Evolutionary conservation across 768 basidiomycete species (phyloP).

Genomic region (Kwoniella newhampshirensis): DNA sequence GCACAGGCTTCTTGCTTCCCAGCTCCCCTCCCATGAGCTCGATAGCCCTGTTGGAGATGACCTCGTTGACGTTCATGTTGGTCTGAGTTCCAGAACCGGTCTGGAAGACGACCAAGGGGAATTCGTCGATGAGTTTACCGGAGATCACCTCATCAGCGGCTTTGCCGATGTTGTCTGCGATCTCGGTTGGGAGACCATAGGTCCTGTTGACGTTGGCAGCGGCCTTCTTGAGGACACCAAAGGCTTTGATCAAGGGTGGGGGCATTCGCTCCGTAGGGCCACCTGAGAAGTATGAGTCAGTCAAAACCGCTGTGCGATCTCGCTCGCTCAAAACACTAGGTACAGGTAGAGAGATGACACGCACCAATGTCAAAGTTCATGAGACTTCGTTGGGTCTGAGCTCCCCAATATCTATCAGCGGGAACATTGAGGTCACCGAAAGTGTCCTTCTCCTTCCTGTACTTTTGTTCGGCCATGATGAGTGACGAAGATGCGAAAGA

Average conservation of each 20-base stretch:
- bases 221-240: slow-evolving; percentile 95
- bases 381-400: slow-evolving; percentile 94
- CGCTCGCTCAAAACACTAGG: neutral
- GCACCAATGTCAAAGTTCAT: slow-evolving; percentile 96
- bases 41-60: slow-evolving; percentile 97
- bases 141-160: slow-evolving; percentile 98
- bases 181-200: slow-evolving; percentile 85
- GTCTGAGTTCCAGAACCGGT: slow-evolving; percentile 98
- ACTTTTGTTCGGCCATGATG: slow-evolving; percentile 54
- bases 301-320: no score
- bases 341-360: no score
- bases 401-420: slow-evolving; percentile 90
- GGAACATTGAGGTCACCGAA: slow-evolving; percentile 93
- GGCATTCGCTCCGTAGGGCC: slow-evolving; percentile 91
- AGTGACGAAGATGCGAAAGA: slow-evolving; percentile 21
- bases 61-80: slow-evolving; percentile 99
- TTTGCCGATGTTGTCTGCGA: slow-evolving; percentile 82
- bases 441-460: slow-evolving; percentile 82
- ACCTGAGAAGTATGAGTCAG: slow-evolving; percentile 23
- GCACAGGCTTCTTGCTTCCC: slow-evolving; percentile 94
- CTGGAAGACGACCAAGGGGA: slow-evolving; percentile 98
- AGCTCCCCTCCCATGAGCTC: slow-evolving; percentile 92
- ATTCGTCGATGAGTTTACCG: slow-evolving; percentile 89
- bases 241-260: slow-evolving; percentile 93
- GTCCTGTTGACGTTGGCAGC: slow-evolving; percentile 83